A percentile compares a stretch with the other conserved stretches of the same genome.
phyloP scores from a whole-genome alignment of 1,284 basidiomycete genomes.

The Leccinum fuscescens region DNA sequence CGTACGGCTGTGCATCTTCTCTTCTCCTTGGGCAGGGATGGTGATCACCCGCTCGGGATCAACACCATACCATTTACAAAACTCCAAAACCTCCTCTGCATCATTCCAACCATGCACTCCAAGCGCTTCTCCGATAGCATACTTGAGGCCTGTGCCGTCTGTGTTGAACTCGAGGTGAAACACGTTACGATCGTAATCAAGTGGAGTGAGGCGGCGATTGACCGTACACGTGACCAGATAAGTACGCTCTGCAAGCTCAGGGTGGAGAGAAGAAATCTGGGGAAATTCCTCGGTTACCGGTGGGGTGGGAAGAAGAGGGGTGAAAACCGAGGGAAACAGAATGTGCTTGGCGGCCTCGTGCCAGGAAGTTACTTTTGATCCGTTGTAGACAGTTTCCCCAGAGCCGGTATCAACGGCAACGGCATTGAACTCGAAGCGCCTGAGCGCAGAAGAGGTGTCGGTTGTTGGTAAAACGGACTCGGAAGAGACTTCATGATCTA shows the following conservation, averaged over 20 bases:
- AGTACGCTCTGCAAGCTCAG: conserved; percentile 87
- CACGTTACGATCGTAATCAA: conserved; percentile 96
- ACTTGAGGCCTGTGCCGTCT: conserved; percentile 88
- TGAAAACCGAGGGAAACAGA: conserved; percentile 82
- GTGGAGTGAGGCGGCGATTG: conserved; percentile 91
- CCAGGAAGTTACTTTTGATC: conserved; percentile 70
- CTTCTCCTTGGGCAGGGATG: conserved; percentile 67
- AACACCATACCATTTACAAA: conserved; percentile 90
- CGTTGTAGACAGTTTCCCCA: conserved; percentile 56
- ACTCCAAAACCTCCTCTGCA: conserved; percentile 81
- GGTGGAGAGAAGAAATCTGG: conserved; percentile 72
- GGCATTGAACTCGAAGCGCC: conserved; percentile 67
- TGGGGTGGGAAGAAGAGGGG: conserved; percentile 42
- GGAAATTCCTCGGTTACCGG: conserved; percentile 43
- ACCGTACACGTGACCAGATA: conserved; percentile 93
- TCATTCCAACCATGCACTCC: conserved; percentile 99
- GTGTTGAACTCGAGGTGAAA: conserved; percentile 99
- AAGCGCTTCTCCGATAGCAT: conserved; percentile 94
- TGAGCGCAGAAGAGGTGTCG: conserved; percentile 40
- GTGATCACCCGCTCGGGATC: conserved; percentile 82
- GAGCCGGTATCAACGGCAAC: conserved; percentile 58
- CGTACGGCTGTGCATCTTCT: conserved; percentile 82
- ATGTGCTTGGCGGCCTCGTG: conserved; percentile 88
- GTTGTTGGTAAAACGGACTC: conserved; percentile 17
- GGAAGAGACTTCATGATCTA: conserved; percentile 10